Evolutionary conservation across 257 asterid genomes (phyloP).

Genomic region (Haberlea rhodopensis): DNA sequence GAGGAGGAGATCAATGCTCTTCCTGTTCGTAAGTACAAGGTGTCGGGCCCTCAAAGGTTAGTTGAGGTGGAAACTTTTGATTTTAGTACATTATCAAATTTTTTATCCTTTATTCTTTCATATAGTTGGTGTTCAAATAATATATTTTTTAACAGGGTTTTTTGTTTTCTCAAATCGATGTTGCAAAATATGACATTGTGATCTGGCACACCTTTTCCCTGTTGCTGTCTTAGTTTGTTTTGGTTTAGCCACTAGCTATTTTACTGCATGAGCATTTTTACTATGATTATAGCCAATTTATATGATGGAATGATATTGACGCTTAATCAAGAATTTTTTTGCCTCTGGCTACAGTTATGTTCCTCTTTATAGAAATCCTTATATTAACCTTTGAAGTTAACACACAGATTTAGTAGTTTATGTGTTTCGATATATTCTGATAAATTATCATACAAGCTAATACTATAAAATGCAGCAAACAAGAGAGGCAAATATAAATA

Average conservation of each 20-base stretch:
- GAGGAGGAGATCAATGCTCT: constrained; percentile 96
- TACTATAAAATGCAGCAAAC: constrained; percentile 1
- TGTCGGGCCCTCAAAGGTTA: constrained; percentile 68
- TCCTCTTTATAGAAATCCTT: not conserved
- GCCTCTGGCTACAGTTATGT: not conserved
- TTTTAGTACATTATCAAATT: not conserved
- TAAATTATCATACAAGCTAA: not conserved
- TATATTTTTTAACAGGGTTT: not conserved
- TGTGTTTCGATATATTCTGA: not conserved
- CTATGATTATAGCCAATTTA: not conserved
- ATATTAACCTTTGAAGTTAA: not conserved
- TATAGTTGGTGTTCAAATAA: not conserved
- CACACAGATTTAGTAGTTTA: not conserved
- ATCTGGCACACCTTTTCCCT: not conserved
- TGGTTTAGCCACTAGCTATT: not conserved
- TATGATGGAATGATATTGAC: not conserved
- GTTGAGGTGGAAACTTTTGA: constrained; percentile 27
- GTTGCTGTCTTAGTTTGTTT: not conserved
- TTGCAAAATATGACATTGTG: too few species aligned
- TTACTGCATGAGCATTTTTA: not conserved
- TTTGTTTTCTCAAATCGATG: too few species aligned
- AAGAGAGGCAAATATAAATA: not conserved
- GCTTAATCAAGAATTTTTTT: not conserved
- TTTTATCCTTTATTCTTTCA: not conserved
- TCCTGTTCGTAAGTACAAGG: constrained; percentile 93